These are phyloP conservation scores for Zea luxurians DNA, from an alignment of 176 grass and related monocot species.

Conservation along the genomic window DNA sequence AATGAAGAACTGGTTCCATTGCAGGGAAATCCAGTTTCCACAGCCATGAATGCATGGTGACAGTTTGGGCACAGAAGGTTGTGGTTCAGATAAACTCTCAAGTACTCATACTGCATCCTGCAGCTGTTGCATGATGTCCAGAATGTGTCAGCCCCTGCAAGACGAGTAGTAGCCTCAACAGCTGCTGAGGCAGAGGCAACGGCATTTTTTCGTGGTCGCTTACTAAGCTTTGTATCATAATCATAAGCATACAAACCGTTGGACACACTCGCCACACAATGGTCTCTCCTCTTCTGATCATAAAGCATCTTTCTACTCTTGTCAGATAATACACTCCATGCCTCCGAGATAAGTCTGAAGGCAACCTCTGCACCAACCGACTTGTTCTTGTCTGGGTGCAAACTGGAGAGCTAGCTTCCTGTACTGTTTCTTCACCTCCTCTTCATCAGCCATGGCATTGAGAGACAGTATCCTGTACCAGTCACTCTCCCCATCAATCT, in stretches of 20 bases:
- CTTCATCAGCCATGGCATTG: constrained; percentile 45
- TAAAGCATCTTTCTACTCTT: constrained; percentile 49
- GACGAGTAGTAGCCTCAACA: constrained; percentile 33
- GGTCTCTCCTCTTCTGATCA: constrained; percentile 54
- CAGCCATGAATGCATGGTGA: constrained; percentile 67
- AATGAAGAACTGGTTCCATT: constrained; percentile 54
- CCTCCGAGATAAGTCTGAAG: constrained; percentile 75
- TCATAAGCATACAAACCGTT: constrained; percentile 45
- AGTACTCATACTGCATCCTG: constrained; percentile 78
- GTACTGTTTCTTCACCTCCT: constrained; percentile 76
- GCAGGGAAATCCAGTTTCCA: constrained; percentile 54
- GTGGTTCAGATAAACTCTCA: constrained; percentile 74
- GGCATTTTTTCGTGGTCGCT: constrained; percentile 46
- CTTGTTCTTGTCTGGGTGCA: constrained; percentile 79
- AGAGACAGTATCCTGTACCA: constrained; percentile 73
- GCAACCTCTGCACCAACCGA: constrained; percentile 65
- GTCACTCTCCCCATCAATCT: constrained; percentile 61
- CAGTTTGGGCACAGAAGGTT: constrained; percentile 80
- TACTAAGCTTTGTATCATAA: constrained; percentile 24
- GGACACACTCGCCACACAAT: constrained; percentile 34
- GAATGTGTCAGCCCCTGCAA: constrained; percentile 46
- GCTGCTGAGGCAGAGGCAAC: not conserved
- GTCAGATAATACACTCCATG: constrained; percentile 75
- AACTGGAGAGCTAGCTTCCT: constrained; percentile 59
- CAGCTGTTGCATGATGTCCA: constrained; percentile 81